Evolutionary conservation across 208 protist species (phyloP), one percentile per base, ranked within the genome.

Genomic region (Zelonia costaricensis): DNA sequence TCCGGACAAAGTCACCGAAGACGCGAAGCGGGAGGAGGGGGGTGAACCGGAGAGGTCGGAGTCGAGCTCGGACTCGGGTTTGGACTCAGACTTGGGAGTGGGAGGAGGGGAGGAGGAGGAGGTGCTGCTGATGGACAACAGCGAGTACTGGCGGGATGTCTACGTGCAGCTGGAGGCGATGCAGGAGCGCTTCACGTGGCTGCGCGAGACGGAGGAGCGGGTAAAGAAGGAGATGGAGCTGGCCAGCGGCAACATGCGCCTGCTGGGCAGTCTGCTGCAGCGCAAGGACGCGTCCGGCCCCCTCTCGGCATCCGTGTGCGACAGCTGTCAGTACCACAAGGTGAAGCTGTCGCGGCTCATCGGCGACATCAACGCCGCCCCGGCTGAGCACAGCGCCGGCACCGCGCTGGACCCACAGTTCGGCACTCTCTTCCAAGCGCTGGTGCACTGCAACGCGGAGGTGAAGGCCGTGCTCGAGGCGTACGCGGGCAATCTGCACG

Each of bases 251-350:
- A 93, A 86, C 63, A 67, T 84, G 56, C 76, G 83, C 53, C 64
- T 92, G 59, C 77, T 92, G 31, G 38, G 42, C 0, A 84, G 68
- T 38, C 51, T 92, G 23, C 40, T 86, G 35, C 65, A 72, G 39
- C 84, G 82, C 39, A 18, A 68, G 13, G 80, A 89, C 30, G 59
- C 67, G 18, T 70, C 53, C 28, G 67, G 74, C 0, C 63, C 73
- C 4, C 66, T 90, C 33, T 74, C 74, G 27, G 73, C 81, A 20
- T 93, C 86, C 13, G 73, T 89, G 8, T 62, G 28, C 12, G 86
- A 89, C 44, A 93, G 86, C 69, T 88, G 82, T 66, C 73, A 66
- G 45, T 92, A 89, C 47, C 78, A 89, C 62, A 84, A 86, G 53
- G 69, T 70, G 35, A 88, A 85, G 63, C 68, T 92, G 4, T 65